Conservation (phyloP, 768 basidiomycete genomes). For the Lenzites betulinus region DNA sequence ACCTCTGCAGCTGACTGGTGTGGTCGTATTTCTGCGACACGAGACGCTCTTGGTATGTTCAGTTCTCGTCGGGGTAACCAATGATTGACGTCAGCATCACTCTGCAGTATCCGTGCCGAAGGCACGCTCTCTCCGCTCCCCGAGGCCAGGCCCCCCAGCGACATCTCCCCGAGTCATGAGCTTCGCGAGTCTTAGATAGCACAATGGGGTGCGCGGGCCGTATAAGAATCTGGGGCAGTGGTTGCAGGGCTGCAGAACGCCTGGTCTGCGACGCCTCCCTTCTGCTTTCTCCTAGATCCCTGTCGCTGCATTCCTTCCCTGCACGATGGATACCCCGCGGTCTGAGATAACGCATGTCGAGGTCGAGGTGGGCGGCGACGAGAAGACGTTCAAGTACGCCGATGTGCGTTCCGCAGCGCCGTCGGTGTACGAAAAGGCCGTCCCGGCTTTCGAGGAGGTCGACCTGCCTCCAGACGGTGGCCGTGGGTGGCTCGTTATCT, state of each 20-base stretch:
- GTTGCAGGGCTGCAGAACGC: neutral
- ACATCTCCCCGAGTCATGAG: slow-evolving; percentile 7
- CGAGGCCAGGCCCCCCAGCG: neutral
- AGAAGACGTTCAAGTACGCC: slow-evolving; percentile 16
- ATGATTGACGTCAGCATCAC: slow-evolving; percentile 22
- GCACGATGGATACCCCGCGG: slow-evolving; percentile 24
- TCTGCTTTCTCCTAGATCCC: neutral
- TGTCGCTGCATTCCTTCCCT: neutral
- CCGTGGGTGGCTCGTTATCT: slow-evolving; percentile 27
- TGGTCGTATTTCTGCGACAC: neutral
- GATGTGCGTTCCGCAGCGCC: slow-evolving; percentile 14
- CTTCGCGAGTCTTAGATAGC: slow-evolving; percentile 3
- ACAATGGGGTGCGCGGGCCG: neutral
- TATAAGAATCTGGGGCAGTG: slow-evolving; percentile 8
- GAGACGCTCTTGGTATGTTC: slow-evolving; percentile 8
- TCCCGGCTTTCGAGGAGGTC: slow-evolving; percentile 2
- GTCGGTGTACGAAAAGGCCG: slow-evolving; percentile 20
- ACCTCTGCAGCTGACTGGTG: slow-evolving; percentile 8
- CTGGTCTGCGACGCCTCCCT: neutral
- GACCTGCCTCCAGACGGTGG: slow-evolving; percentile 26
- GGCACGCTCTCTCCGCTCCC: neutral
- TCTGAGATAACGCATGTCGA: slow-evolving; percentile 27
- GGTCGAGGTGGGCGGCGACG: neutral
- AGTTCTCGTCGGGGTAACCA: neutral
- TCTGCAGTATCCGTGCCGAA: slow-evolving; percentile 7